phyloP scores from a whole-genome alignment of 306 rosid genomes.

The Fagus sylvatica region DNA sequence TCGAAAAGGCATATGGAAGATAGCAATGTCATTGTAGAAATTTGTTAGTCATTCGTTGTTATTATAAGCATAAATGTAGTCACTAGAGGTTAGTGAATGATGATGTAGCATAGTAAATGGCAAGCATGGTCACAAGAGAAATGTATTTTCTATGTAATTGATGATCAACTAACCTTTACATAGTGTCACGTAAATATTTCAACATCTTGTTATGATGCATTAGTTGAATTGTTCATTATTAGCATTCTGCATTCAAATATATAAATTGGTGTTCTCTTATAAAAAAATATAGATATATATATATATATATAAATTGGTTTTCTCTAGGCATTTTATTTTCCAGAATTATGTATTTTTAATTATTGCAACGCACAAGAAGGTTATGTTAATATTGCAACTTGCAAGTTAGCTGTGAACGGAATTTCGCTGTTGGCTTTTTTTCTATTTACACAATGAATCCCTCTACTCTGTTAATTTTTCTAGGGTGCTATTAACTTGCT shows the following conservation, averaged over 20 bases:
- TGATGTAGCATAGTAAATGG: neutral
- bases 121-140: neutral
- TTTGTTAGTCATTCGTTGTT: neutral
- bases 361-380: neutral
- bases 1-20: neutral
- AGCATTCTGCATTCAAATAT: neutral
- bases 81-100: neutral
- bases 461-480: slow-evolving; percentile 10
- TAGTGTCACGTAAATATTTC: too few relatives aligned
- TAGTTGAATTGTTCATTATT: neutral
- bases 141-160: neutral
- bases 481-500: slow-evolving; percentile 97
- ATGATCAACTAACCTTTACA: neutral
- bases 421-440: neutral
- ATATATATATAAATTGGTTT: neutral
- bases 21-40: neutral
- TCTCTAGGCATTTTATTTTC: neutral
- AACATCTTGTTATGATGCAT: neutral
- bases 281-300: neutral
- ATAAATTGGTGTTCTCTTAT: neutral
- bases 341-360: neutral
- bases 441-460: neutral
- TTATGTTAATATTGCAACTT: neutral
- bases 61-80: neutral
- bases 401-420: neutral